These are phyloP conservation scores for Carallia pectinifolia DNA, from an alignment of 345 rosid species.

Conservation along the genomic window DNA sequence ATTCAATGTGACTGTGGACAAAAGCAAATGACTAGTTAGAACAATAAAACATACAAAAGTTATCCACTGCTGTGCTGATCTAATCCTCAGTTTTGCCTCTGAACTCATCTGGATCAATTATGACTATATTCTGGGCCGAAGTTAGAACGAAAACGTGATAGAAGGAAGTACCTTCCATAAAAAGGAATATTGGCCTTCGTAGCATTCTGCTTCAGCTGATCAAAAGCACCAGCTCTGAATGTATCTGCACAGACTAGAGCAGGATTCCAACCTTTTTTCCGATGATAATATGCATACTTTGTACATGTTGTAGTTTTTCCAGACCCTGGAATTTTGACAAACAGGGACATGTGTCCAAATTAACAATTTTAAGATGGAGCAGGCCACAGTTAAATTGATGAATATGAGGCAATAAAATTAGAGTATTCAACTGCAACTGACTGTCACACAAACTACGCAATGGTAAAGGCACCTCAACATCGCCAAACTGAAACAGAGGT, in stretches of 20 bases:
- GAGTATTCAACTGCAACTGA: too few species aligned
- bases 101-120: too few species aligned
- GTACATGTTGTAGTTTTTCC: constrained; percentile 86
- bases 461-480: too few species aligned
- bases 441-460: too few species aligned
- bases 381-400: too few species aligned
- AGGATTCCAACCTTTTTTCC: constrained; percentile 82
- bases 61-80: background rate
- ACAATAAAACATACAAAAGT: background rate
- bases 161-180: constrained; percentile 61
- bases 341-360: background rate
- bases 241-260: constrained; percentile 93
- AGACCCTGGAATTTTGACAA: constrained; percentile 39
- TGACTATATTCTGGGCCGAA: too few species aligned
- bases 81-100: background rate
- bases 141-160: background rate
- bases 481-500: too few species aligned
- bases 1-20: constrained; percentile 72
- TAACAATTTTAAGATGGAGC: background rate
- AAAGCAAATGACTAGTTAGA: background rate
- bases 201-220: constrained; percentile 90
- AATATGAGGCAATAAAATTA: too few species aligned
- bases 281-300: constrained; percentile 82
- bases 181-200: constrained; percentile 82
- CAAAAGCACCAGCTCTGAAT: constrained; percentile 86